Evolutionary conservation across 2,329 filamentous ascomycete genomes (phyloP).

Genomic region (Salinomyces thailandicus): DNA sequence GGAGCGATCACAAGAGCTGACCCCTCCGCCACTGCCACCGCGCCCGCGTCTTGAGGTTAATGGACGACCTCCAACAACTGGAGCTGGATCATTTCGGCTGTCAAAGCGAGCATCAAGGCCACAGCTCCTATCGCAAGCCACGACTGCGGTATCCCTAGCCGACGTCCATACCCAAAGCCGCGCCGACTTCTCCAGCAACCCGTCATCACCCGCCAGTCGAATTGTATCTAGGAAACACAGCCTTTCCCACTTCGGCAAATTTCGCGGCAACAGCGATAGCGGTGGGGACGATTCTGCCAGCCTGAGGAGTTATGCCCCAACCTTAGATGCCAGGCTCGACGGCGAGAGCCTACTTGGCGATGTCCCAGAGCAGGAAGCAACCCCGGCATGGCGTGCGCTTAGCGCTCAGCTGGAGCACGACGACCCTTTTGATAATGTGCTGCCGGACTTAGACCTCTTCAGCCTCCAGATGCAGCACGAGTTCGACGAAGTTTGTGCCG

Average conservation of each 20-base stretch:
- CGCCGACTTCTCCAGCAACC: conserved; percentile 39
- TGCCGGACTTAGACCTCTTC: conserved; percentile 36
- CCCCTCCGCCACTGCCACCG: conserved; percentile 29
- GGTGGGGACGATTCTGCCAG: conserved; percentile 56
- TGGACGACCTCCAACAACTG: conserved; percentile 8
- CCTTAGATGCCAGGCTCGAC: conserved; percentile 54
- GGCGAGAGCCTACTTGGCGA: conserved; percentile 73
- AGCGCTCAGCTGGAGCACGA: conserved; percentile 49
- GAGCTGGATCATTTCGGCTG: conserved; percentile 21
- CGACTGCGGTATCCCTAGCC: conserved; percentile 72
- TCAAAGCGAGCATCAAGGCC: conserved; percentile 29
- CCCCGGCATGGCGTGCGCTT: conserved; percentile 58
- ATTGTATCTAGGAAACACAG: conserved; percentile 31
- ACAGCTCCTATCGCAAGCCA: conserved; percentile 53
- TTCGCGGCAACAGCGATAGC: conserved; percentile 39
- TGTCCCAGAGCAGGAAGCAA: conserved; percentile 52
- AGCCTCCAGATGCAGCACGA: conserved; percentile 63
- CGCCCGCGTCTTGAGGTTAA: conserved; percentile 12
- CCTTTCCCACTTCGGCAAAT: conserved; percentile 29
- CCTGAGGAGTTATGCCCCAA: conserved; percentile 56
- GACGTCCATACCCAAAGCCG: conserved; percentile 70
- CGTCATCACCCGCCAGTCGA: conserved; percentile 21
- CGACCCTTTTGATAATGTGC: conserved; percentile 44
- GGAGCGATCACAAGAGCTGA: conserved; percentile 21
- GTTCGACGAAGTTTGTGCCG: conserved; percentile 63